Base-by-base conservation (phyloP, 2,329 filamentous ascomycete species). In the Dactylellina leptospora region DNA sequence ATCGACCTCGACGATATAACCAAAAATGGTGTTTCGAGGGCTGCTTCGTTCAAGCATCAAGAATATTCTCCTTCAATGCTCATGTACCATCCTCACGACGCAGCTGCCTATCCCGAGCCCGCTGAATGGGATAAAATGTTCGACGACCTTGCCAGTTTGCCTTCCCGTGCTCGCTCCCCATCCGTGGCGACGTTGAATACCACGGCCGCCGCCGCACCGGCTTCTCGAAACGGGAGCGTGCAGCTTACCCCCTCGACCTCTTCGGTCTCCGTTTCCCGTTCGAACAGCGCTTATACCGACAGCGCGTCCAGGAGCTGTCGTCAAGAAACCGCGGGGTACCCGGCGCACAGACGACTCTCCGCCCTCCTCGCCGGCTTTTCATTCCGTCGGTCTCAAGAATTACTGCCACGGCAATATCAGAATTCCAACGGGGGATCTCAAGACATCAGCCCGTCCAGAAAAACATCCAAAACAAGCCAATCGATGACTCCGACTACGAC, bases 71-170 rank as follows among this genome's bases (percentile, higher is more conserved):
- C 56, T 11, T 44, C 56, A 1, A 58, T 62, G 56, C 42, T 61
- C 36, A 58, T 62, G 48, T 70, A 61, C 20, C 64, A 70, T 27
- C 64, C 64, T 42, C 44, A 38, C 23, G 66, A 71, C 40, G 53
- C 45, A 61, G 53, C 11, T 5, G 42, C 44, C 18, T 71, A 71
- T 18, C 66, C 66, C 4, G 50, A 42, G 18, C 66, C 56, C 4
- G 61, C 53, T n/a, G 66, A 59, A 23, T 59, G 58, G 58, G 66
- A 71, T 36, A 71, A 13, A 51, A 63, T 63, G 66, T 71, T 71
- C 40, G 58, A 59, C 22, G 66, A 71, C 16, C 53, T 71, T 10
- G 42, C 33, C 16, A 58, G 20, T 13, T 27, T 61, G 16, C 53
- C 66, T 9, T 47, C 54, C 5, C 51, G 16, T 9, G 11, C 44